Base-by-base conservation (phyloP, 257 asterid species). In the Marsdenia floribunda region DNA sequence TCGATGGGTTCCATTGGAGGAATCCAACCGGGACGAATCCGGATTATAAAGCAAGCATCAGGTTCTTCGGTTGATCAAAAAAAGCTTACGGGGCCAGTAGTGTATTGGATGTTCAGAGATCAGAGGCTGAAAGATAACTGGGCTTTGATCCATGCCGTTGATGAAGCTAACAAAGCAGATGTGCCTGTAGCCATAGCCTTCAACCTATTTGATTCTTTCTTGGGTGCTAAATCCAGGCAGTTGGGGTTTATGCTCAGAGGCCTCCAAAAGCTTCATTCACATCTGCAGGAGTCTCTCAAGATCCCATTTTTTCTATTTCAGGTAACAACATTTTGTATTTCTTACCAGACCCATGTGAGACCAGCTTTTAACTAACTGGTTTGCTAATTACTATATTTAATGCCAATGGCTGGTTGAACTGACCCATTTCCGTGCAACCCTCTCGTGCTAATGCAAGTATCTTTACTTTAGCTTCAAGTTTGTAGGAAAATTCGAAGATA, bases 101-200 rank as follows among this genome's bases (percentile, higher is more conserved):
- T 94, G 60, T 94, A 94, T 86, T 94, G 99, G 99, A 90, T 94
- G 99, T 94, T 94, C 84, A 87, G 99, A 79, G 98, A 94, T 86
- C 99, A 94, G 79, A 87, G 99, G 87, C 54, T 90, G 76, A 83
- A 77, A 76, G 99, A 95, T 82, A 95, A 95, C 77, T 95, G 97
- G 98, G 99, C 99, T 38, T 80, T 95, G 89, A 90, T 92, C 87
- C 99, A 95, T 86, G 98, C 99, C 80, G 85, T 90, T 72, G 89
- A 89, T 80, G 84, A 90, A 83, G 99, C 99, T 10, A 88, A 87
- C 80, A 84, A 81, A 72, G 71, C 80, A 57, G 73, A 92, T 59
- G 96, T 88, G 6, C 98, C 98, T 40, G 76, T 95, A 15, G 97
- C 97, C 57, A 83, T 95, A 49, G 97, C 94, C 7, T 95, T 95